Evolutionary conservation across 2,329 filamentous ascomycete species (phyloP).

Genomic region (Penicillium decumbens): DNA sequence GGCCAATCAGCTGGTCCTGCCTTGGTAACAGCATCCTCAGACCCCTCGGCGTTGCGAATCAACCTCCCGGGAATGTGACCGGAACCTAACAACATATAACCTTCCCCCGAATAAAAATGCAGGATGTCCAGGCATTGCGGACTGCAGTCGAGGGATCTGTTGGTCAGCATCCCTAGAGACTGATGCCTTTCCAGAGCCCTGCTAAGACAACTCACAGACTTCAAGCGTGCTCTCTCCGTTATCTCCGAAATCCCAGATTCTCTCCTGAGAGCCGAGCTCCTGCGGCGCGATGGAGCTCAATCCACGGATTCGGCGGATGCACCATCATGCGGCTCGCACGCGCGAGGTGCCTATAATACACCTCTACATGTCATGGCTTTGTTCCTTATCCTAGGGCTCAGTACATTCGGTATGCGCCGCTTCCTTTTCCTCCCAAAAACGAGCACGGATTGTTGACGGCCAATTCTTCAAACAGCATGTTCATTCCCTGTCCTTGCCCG

Average conservation of each 20-base stretch:
- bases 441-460: conserved; percentile 6
- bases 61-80: conserved; percentile 12
- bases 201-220: conserved; percentile 11
- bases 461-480: conserved; percentile 44
- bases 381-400: conserved; percentile 58
- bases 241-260: conserved; percentile 33
- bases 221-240: conserved; percentile 18
- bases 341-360: conserved; percentile 55
- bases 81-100: conserved; percentile 3
- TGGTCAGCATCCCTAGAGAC: conserved; percentile 6
- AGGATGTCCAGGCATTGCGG: conserved; percentile 17
- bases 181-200: background rate
- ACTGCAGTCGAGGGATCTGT: conserved; percentile 10
- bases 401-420: conserved; percentile 37
- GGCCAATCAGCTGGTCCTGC: background rate
- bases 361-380: conserved; percentile 64
- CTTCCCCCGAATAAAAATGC: conserved; percentile 17
- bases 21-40: background rate
- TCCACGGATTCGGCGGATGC: conserved; percentile 16
- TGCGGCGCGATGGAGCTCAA: conserved; percentile 22
- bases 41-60: background rate
- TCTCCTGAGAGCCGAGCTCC: conserved; percentile 33
- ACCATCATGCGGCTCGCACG: conserved; percentile 35
- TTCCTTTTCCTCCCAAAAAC: background rate
- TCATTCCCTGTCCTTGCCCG: conserved; percentile 59